phyloP scores from a whole-genome alignment of 257 asterid genomes.

The Oldenlandia corymbosa region DNA sequence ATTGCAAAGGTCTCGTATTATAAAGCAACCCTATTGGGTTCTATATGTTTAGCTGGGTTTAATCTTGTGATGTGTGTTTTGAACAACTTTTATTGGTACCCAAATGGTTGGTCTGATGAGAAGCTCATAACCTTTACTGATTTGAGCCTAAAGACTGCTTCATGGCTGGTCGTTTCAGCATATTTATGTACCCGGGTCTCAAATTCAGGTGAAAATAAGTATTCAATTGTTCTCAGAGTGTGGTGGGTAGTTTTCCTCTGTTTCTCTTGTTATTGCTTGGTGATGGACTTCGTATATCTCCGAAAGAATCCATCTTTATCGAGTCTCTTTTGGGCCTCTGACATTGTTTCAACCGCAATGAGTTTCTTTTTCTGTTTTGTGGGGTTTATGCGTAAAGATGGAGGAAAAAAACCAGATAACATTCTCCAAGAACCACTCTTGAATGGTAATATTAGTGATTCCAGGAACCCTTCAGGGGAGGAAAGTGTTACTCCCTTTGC shows the following conservation, averaged over 20 bases:
- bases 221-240: constrained; percentile 51
- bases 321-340: constrained; percentile 56
- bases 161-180: constrained; percentile 53
- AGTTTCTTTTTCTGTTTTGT: constrained; percentile 49
- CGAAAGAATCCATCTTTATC: constrained; percentile 30
- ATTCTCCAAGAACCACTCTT: constrained; percentile 63
- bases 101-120: constrained; percentile 65
- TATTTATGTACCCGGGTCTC: constrained; percentile 35
- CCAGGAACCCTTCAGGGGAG: constrained; percentile 38
- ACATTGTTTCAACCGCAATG: constrained; percentile 34
- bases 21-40: constrained; percentile 37
- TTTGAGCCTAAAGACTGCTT: constrained; percentile 43
- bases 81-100: constrained; percentile 54
- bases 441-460: constrained; percentile 32
- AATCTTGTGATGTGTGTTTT: constrained; percentile 47
- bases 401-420: constrained; percentile 23
- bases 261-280: constrained; percentile 61
- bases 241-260: constrained; percentile 69
- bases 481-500: constrained; percentile 73
- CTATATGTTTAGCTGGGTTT: constrained; percentile 38
- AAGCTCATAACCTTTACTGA: constrained; percentile 46
- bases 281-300: constrained; percentile 43
- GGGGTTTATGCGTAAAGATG: constrained; percentile 40
- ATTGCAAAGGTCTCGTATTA: constrained; percentile 24
- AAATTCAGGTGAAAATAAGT: constrained; percentile 43